Percentiles rank a stretch among this genome's conserved stretches.
These are phyloP conservation scores for Fusarium camptoceras DNA, from an alignment of 2,329 filamentous ascomycete genomes.

Conservation along the genomic window DNA sequence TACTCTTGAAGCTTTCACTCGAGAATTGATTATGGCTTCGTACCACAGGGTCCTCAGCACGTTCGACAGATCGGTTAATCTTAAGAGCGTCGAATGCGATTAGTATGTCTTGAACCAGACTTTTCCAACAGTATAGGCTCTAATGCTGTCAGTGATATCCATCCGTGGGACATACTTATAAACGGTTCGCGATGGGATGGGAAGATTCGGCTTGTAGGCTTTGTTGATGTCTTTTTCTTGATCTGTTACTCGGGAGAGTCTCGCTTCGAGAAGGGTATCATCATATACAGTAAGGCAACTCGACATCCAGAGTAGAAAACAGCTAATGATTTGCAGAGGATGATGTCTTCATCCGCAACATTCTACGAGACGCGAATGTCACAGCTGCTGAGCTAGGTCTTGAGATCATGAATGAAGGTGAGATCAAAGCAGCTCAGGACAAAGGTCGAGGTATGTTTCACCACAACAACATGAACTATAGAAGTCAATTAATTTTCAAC, in stretches of 20 bases:
- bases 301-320: fast-evolving
- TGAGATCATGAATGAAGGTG: neutral
- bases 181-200: slow-evolving; percentile 9
- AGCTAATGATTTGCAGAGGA: neutral
- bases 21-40: neutral
- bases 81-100: slow-evolving; percentile 7
- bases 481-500: fast-evolving
- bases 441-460: neutral
- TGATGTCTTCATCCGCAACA: neutral
- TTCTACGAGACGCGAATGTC: neutral
- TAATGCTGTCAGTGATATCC: neutral
- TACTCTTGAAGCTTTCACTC: neutral
- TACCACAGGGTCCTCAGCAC: slow-evolving; percentile 11
- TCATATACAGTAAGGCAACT: neutral
- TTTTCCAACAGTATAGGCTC: fast-evolving
- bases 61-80: neutral
- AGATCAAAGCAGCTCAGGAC: neutral
- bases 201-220: slow-evolving; percentile 7
- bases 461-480: fast-evolving
- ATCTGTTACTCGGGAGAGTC: slow-evolving; percentile 12
- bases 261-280: slow-evolving; percentile 9
- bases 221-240: slow-evolving; percentile 8
- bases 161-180: slow-evolving; percentile 7
- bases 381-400: neutral
- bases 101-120: neutral